These are phyloP conservation scores for Fusarium albidum DNA, from an alignment of 2,329 filamentous ascomycete genomes.

Conservation along the genomic window DNA sequence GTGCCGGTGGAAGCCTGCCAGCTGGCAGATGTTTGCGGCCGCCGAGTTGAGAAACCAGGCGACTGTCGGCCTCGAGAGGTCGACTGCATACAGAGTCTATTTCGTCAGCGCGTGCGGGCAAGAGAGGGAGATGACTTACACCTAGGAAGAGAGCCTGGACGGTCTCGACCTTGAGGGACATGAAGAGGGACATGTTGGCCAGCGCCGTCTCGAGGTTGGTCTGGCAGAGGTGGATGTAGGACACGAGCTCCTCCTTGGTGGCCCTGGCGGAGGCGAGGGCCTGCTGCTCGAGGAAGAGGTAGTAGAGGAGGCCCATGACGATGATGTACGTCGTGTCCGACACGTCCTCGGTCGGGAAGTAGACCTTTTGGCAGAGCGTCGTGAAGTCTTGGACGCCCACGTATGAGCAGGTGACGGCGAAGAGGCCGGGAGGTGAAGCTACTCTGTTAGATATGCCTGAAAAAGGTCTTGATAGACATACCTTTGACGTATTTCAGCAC, in stretches of 20 bases:
- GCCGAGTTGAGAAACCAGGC: conserved; percentile 66
- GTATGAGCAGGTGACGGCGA: neutral
- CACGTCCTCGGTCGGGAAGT: conserved; percentile 59
- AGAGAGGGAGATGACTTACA: conserved; percentile 45
- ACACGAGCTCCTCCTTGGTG: conserved; percentile 45
- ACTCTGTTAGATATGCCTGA: neutral
- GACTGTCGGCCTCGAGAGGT: conserved; percentile 67
- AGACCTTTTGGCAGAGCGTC: conserved; percentile 56
- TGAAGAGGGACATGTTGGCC: conserved; percentile 60
- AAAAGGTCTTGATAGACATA: conserved; percentile 34
- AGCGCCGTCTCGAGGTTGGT: conserved; percentile 60
- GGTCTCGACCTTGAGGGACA: conserved; percentile 62
- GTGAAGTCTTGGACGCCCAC: conserved; percentile 57
- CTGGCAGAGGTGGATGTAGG: conserved; percentile 50
- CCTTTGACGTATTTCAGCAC: conserved; percentile 57
- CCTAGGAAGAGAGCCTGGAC: conserved; percentile 65
- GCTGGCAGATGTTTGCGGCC: conserved; percentile 67
- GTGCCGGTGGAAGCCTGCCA: conserved; percentile 64
- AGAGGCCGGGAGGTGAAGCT: too few species aligned
- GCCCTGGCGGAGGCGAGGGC: conserved; percentile 43
- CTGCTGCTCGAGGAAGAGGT: conserved; percentile 55
- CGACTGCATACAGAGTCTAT: conserved; percentile 61
- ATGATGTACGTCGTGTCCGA: conserved; percentile 58
- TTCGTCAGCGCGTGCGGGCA: neutral
- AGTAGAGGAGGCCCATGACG: conserved; percentile 57